phyloP scores from a whole-genome alignment of 306 rosid genomes.

The Cucumis melo region DNA sequence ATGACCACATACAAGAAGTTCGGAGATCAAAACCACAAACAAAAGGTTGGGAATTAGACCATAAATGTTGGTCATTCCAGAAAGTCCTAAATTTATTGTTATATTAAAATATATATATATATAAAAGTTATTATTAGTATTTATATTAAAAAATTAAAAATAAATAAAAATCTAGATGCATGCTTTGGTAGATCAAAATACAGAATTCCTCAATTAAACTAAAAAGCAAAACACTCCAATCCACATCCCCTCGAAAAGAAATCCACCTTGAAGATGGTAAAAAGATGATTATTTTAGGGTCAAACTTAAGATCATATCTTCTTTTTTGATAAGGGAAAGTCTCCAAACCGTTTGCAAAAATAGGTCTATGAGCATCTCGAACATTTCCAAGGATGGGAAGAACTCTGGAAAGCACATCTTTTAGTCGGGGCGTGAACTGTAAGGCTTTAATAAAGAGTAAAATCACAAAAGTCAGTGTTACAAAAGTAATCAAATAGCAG shows the following conservation, averaged over 20 bases:
- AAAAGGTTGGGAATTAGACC: background rate
- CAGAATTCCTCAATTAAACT: background rate
- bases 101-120: too few relatives aligned
- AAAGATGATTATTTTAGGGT: background rate
- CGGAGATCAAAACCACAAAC: background rate
- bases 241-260: background rate
- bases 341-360: conserved; percentile 76
- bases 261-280: background rate
- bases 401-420: conserved; percentile 87
- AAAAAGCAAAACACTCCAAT: background rate
- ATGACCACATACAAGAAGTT: background rate
- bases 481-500: background rate
- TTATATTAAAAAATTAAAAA: too few relatives aligned
- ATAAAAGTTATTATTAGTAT: too few relatives aligned
- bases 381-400: conserved; percentile 92
- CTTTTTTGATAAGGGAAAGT: conserved; percentile 11
- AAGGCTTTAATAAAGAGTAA: conserved; percentile 42
- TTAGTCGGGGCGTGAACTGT: conserved; percentile 82
- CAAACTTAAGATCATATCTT: conserved; percentile 7
- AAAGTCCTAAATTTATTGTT: background rate
- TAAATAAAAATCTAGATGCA: too few relatives aligned
- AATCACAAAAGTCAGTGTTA: conserved; percentile 10
- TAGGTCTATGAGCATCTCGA: conserved; percentile 67
- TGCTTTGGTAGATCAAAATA: background rate
- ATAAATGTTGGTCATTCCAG: background rate